phyloP scores from a whole-genome alignment of 768 basidiomycete genomes.

The Rhodotorula babjevae region DNA sequence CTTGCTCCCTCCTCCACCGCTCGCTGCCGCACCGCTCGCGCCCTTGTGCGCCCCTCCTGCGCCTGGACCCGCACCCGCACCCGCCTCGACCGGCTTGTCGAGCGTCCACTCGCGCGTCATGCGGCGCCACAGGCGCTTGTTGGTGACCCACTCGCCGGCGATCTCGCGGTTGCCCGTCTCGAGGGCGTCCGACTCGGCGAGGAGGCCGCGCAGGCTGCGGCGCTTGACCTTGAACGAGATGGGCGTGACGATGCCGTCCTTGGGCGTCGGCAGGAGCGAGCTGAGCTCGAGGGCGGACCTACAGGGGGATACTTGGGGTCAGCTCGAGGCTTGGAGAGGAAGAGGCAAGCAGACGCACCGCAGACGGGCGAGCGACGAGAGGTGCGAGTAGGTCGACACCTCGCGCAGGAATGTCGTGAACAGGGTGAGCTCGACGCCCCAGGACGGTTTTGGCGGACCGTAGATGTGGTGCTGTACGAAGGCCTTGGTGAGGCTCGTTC shows the following conservation, averaged over 20 bases:
- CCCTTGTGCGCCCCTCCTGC: no score
- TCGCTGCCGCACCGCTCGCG: background rate
- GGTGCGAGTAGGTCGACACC: slow-evolving; percentile 68
- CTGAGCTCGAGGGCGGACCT: slow-evolving; percentile 69
- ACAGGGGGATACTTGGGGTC: slow-evolving; percentile 40
- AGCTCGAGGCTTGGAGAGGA: background rate
- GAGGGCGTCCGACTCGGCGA: slow-evolving; percentile 63
- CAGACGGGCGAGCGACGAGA: slow-evolving; percentile 67
- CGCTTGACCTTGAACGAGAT: slow-evolving; percentile 79
- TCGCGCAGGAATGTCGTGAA: slow-evolving; percentile 69
- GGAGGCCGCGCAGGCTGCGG: slow-evolving; percentile 70
- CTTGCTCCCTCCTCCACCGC: slow-evolving; percentile 43
- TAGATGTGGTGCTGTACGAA: slow-evolving; percentile 72
- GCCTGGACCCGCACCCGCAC: no score
- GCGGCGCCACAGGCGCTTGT: slow-evolving; percentile 78
- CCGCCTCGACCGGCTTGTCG: slow-evolving; percentile 24
- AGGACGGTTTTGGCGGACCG: slow-evolving; percentile 82
- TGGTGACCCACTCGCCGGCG: slow-evolving; percentile 95
- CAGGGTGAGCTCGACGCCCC: slow-evolving; percentile 93
- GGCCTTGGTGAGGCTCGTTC: slow-evolving; percentile 57
- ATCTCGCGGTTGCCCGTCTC: slow-evolving; percentile 78
- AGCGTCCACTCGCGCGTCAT: slow-evolving; percentile 55
- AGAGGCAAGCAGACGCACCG: slow-evolving; percentile 37
- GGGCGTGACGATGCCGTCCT: slow-evolving; percentile 86
- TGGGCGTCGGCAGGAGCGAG: slow-evolving; percentile 75